Evolutionary conservation across 495 filamentous ascomycete species (phyloP).

Genomic region (Letharia lupina): DNA sequence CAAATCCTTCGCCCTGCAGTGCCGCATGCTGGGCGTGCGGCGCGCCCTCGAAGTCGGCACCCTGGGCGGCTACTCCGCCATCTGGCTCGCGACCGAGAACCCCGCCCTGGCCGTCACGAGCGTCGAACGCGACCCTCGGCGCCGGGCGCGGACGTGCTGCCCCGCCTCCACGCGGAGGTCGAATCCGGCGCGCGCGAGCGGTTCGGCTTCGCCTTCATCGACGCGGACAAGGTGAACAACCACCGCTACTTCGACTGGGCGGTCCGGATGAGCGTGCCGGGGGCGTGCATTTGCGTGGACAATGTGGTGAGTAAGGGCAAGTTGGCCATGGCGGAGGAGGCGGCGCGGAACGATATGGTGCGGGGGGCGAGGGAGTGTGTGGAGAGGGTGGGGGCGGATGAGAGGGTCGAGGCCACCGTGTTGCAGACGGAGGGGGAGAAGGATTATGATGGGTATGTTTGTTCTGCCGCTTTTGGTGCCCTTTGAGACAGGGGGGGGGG

Average conservation of each 20-base stretch:
- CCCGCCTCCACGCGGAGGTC: slow-evolving; percentile 29
- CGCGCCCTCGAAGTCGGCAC: slow-evolving; percentile 46
- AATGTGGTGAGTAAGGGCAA: slow-evolving; percentile 35
- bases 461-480: not conserved
- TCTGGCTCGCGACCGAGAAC: slow-evolving; percentile 41
- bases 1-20: slow-evolving; percentile 37
- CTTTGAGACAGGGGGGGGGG: not conserved
- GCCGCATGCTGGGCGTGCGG: slow-evolving; percentile 30
- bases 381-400: slow-evolving; percentile 38
- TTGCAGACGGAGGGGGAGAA: slow-evolving; percentile 46
- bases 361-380: slow-evolving; percentile 30
- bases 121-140: slow-evolving; percentile 39
- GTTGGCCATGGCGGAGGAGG: slow-evolving; percentile 19
- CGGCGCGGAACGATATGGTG: slow-evolving; percentile 22
- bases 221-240: slow-evolving; percentile 44
- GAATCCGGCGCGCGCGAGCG: slow-evolving; percentile 21
- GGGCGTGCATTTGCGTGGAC: slow-evolving; percentile 39
- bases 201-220: slow-evolving; percentile 46
- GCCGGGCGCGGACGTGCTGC: slow-evolving; percentile 39
- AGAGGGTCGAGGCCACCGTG: slow-evolving; percentile 39
- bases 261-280: slow-evolving; percentile 32
- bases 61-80: slow-evolving; percentile 43
- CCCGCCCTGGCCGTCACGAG: slow-evolving; percentile 34
- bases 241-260: slow-evolving; percentile 42
- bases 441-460: slow-evolving; percentile 38